Evolutionary conservation across 202 grass and related monocot species (phyloP), one percentile per base, ranked within the genome.

Genomic region (Brachypodium distachyon): DNA sequence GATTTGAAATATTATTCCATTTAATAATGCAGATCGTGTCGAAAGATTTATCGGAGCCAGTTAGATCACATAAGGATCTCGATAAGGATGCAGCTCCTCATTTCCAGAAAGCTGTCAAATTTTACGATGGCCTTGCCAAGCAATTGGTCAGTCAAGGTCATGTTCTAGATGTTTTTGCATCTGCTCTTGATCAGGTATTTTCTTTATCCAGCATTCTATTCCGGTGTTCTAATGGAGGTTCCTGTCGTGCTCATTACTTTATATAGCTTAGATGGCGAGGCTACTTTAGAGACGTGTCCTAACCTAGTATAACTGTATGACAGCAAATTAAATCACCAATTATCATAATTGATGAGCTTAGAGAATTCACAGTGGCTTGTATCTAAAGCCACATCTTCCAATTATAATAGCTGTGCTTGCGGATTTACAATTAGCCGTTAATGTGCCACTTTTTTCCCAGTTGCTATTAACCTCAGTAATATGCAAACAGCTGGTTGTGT

Each of bases 51-150:
- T 99, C 96, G 37, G 96, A 99, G 67, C 96, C 92, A 40, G 89
- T 96, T 33, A 87, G 96, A 70, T 99, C 96, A 16, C 96, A 99
- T 84, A 99, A 99, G 84, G 96, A 99, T 83, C 87, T 99, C 41
- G 96, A 94, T 67, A 99, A 99, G 82, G 96, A 99, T 38, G 96
- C 87, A 63, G 87, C 83, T 85, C 89, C 92, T 66, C 85, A 99
- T 84, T 99, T 99, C 67, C 91, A 95, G 72, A 99, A 99, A 74
- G 92, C 96, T 39, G 62, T 96, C 28, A 96, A 99, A 83, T 93
- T 99, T 85, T 96, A 96, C 64, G 96, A 99, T 57, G 86, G 66
- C 29, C 89, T 99, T 74, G 92, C 92, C 34, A 99, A 96, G 62
- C 96, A 96, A 72, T 86, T 99, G 83, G 96, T 96, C 66, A 79